Percentiles rank a stretch among this genome's conserved stretches.
Conservation (phyloP, 2,329 filamentous ascomycete genomes). For the Colletotrichum theobromicola region DNA sequence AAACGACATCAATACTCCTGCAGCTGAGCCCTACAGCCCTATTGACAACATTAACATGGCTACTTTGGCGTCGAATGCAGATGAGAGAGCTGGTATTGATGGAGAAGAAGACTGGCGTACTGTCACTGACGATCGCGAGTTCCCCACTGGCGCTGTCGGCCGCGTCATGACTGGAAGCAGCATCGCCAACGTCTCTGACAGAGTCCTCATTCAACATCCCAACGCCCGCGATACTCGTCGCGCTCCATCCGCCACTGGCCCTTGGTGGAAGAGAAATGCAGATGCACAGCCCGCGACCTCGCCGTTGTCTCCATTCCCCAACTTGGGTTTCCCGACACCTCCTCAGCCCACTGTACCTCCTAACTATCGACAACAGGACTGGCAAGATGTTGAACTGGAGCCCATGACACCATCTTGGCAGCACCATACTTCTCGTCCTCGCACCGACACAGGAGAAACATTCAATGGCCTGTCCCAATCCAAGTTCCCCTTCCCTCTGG, state of each 20-base stretch:
- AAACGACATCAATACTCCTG: background rate
- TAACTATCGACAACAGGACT: background rate
- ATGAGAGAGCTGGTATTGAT: background rate
- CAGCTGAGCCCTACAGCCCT: background rate
- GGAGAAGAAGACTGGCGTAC: conserved; percentile 22
- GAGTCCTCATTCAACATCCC: background rate
- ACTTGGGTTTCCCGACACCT: background rate
- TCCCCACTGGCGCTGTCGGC: background rate
- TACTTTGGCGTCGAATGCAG: background rate
- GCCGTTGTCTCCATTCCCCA: background rate
- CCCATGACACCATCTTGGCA: background rate
- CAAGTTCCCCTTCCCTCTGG: conserved; percentile 11
- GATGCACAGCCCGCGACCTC: background rate
- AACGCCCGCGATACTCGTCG: background rate
- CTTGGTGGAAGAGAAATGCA: background rate
- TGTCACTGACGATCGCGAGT: conserved; percentile 15
- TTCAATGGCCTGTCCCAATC: background rate
- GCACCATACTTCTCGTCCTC: background rate
- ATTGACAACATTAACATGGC: background rate
- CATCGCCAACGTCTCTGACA: conserved; percentile 22
- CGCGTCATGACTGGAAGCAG: conserved; percentile 22
- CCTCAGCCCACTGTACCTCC: background rate
- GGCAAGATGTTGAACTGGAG: conserved; percentile 9
- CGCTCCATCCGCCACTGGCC: background rate
- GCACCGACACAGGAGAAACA: background rate